Base-by-base conservation (phyloP, 495 filamentous ascomycete species). In the Penicillium dipodomyicola region DNA sequence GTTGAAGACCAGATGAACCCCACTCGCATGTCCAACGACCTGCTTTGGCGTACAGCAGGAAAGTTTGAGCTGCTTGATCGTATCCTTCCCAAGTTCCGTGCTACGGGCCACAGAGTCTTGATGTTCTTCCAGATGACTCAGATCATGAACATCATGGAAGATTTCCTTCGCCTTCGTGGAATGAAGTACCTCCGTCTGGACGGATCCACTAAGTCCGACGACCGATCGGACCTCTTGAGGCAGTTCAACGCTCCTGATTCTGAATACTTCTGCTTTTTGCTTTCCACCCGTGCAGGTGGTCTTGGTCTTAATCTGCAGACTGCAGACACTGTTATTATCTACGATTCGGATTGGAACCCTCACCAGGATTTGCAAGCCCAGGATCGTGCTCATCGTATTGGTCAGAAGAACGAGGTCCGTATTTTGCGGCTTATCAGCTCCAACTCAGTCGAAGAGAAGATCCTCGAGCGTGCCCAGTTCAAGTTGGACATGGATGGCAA, bases 101-200 rank as follows among this genome's bases (percentile, higher is more conserved):
- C 78, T 1, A 89, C 91, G 4, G 88, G 89, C 35, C 94, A 98
- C 82, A 87, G 95, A 63, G 91, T 97, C 48, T 72, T 98, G 67
- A 97, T 98, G 87, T 98, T 98, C 82, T 98, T 98, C 82, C 94
- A 98, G 72, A 98, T 98, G 94, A 98, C 94, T 2, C 91, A 96
- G 40, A 98, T 98, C 67, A 98, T 98, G 94, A 96, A 98, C 71
- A 98, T 98, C 69, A 97, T 98, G 95, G 94, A 98, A 64, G 94
- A 98, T 72, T 98, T 94, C 73, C 78, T 98, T 51, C 89, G 94
- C 5, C 84, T 89, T 55, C 83, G 90, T 44, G 87, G 85, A 27
- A 79, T 96, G 60, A 74, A 84, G 53, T 98, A 96, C 69, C 81
- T 98, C 42, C 91, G 94, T 57, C 81, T 98, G 44, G 94, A 98